Evolutionary conservation across 805 yeast species (phyloP), one percentile per base, ranked within the genome.

Genomic region (Metschnikowia lachancei): DNA sequence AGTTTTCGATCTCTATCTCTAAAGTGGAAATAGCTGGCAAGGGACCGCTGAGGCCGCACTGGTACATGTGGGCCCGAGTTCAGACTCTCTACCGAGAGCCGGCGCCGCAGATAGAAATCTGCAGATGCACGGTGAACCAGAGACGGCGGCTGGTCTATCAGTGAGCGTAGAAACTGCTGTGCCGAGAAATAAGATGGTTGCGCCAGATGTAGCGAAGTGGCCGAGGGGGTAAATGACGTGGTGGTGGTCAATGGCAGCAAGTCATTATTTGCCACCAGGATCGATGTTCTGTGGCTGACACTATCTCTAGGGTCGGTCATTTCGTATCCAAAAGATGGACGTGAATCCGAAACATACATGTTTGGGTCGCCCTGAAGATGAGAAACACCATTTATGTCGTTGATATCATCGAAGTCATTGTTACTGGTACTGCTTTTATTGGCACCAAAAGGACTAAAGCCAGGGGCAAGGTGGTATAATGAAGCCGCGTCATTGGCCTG

Each of bases 141-240:
- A 11, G 64, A 53, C 11, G 66, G 65, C 3, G 66, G 56, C 44
- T 65, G 70, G 19, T 72, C 77, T 16, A 72, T 41, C 34, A 74
- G 70, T 41, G 62, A 64, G 24, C 75, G 57, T 34, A 71, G 55
- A 55, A 61, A 68, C 50, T 71, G 77, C 31, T 70, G 70, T 4
- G 77, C 76, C 1, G 72, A 67, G 49, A 71, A 69, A 47, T 69
- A 72, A 3, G 74, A 69, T 5, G 70, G 74, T 45, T 71, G 77
- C 2, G 68, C 60, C 34, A 73, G 70, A 47, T 71, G 75, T 13
- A 70, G 51, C 2, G 75, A 69, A 24, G 64, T 61, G 2, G 69
- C 59, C 11, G 75, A 70, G 0, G 73, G 75, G 0, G 75, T 67
- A 36, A 67, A 61, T 3, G 75, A 69, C 0, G 76, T 70, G 10